Evolutionary conservation across 1,284 basidiomycete genomes (phyloP), one percentile per base, ranked within the genome.

Genomic region (Ceratorhiza oryzae-sativae): DNA sequence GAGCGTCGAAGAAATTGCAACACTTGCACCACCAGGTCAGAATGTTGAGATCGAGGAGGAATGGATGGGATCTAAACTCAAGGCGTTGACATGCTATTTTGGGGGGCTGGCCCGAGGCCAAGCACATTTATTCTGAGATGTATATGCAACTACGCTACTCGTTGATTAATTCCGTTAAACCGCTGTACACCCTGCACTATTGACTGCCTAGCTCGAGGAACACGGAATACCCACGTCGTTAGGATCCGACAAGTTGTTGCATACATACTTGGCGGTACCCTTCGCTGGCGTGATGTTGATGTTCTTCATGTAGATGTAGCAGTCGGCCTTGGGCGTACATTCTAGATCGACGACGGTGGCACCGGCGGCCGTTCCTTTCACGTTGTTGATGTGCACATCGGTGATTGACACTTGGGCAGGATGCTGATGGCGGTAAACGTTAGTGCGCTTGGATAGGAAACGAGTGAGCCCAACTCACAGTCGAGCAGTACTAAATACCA

Each of bases 1-100:
- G 0, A 84, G 85, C 68, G 79, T 98, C 3, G 80, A 87, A 1
- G 93, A 98, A 77, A 83, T 98, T 39, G 86, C 89, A 0, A 79
- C 78, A 0, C 80, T 97, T 25, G 79, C 80, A 0, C 68, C 75
- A 32, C 55, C 70, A 15, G 60, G 78, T 3, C 87, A 91, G 78
- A 82, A 79, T 77, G 84, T 95, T 1, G 93, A 95, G 77, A 84
- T 95, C 10, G 93, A 96, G 78, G 93, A 95, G 78, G 91, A 92
- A 78, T 95, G 92, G 91, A 93, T 93, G 90, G 89, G 90, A 1
- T 82, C 81, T 18, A 95, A 94, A 80, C 81, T 95, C 61, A 96
- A 95, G 77, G 92, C 91, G 0, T 79, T 93, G 73, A 92, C 90
- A 1, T 93, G 90, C 79, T 93, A 93, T 78, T 92, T 91, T 78